These are phyloP conservation scores for Aspergillus ellipticus DNA, from an alignment of 495 filamentous ascomycete species.

Conservation along the genomic window DNA sequence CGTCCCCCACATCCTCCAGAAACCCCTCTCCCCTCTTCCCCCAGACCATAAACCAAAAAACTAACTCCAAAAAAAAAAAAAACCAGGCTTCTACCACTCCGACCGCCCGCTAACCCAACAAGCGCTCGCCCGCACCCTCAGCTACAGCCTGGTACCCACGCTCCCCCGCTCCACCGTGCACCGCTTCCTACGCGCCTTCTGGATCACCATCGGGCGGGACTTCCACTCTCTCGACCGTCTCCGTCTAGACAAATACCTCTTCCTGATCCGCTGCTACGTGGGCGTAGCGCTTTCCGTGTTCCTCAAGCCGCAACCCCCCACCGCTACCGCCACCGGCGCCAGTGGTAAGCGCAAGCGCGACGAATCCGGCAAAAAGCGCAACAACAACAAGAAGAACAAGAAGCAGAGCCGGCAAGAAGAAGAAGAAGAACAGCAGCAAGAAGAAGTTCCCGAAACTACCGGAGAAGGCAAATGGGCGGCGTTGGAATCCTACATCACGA, in stretches of 20 bases:
- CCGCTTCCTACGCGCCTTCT: slow-evolving; percentile 72
- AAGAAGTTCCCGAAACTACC: slow-evolving; percentile 8
- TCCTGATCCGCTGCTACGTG: slow-evolving; percentile 75
- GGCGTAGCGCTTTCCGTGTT: slow-evolving; percentile 57
- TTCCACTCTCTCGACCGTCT: slow-evolving; percentile 80
- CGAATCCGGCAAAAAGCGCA: slow-evolving; percentile 28
- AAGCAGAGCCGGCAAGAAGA: not conserved
- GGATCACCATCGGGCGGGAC: slow-evolving; percentile 80
- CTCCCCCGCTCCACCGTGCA: slow-evolving; percentile 54
- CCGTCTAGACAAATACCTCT: slow-evolving; percentile 89
- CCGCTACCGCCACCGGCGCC: slow-evolving; percentile 8
- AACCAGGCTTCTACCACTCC: slow-evolving; percentile 79
- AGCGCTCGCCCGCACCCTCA: slow-evolving; percentile 72
- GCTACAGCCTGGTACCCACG: slow-evolving; percentile 66
- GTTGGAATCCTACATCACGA: slow-evolving; percentile 38
- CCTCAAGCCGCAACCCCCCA: slow-evolving; percentile 24
- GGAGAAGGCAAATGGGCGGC: slow-evolving; percentile 38
- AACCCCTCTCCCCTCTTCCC: not conserved
- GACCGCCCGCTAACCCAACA: slow-evolving; percentile 86
- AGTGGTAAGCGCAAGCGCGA: slow-evolving; percentile 43
- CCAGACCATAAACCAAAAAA: not conserved
- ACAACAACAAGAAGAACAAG: not conserved
- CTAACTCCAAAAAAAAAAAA: not conserved
- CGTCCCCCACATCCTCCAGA: slow-evolving; percentile 6
- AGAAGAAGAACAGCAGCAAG: slow-evolving; percentile 20